Evolutionary conservation across 169 alveolate species (phyloP).

Genomic region (Babesia ovata): DNA sequence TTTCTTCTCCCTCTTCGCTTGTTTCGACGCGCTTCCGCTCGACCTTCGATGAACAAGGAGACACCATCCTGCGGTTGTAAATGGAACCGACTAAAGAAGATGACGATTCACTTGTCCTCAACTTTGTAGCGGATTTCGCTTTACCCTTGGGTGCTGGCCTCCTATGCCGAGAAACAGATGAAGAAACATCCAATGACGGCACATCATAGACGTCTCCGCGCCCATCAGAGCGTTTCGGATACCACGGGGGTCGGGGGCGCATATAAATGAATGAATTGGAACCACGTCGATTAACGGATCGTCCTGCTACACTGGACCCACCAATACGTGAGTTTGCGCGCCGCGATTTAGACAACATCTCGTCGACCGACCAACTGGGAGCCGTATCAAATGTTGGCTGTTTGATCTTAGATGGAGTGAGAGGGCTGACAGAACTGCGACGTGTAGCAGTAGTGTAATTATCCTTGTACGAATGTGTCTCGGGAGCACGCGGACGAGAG

Average conservation of each 20-base stretch:
- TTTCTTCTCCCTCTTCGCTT: too few species aligned
- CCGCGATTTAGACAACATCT: background rate
- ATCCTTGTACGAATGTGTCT: background rate
- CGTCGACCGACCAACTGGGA: constrained; percentile 15
- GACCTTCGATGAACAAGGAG: background rate
- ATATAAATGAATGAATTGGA: background rate
- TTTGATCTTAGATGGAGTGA: background rate
- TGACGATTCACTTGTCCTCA: background rate
- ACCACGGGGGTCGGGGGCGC: constrained; percentile 21
- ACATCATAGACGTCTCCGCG: background rate
- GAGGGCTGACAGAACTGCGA: background rate
- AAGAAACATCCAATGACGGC: background rate
- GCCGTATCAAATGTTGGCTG: background rate
- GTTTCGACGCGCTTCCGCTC: background rate
- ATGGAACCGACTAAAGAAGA: background rate
- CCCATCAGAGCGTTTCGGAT: constrained; percentile 6
- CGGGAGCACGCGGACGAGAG: background rate
- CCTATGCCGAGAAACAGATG: background rate
- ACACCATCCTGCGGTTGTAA: background rate
- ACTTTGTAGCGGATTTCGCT: background rate
- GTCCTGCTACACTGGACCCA: background rate
- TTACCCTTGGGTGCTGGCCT: background rate
- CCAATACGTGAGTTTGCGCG: background rate
- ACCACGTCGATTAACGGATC: background rate
- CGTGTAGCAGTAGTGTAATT: background rate